Conservation (phyloP, 441 rosid species). For the Euphorbia corollata region DNA sequence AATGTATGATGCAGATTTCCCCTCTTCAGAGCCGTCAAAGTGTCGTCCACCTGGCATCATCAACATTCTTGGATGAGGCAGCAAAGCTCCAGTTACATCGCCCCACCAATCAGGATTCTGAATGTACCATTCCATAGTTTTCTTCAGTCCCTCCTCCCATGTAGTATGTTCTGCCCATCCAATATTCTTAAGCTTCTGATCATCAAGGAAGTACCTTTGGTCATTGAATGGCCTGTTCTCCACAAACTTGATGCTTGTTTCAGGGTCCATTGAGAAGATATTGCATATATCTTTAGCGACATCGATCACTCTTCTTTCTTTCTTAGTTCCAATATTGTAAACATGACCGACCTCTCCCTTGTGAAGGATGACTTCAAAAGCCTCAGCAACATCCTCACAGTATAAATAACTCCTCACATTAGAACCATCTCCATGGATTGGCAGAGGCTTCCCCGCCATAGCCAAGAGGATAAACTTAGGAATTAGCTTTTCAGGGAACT, state of each 20-base stretch:
- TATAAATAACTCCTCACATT: slow-evolving; percentile 74
- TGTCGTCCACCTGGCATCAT: slow-evolving; percentile 85
- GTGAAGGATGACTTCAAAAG: slow-evolving; percentile 79
- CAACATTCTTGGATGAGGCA: slow-evolving; percentile 82
- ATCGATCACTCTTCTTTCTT: slow-evolving; percentile 78
- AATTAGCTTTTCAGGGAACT: slow-evolving; percentile 44
- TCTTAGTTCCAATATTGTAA: slow-evolving; percentile 72
- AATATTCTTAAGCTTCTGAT: slow-evolving; percentile 61
- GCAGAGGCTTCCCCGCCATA: slow-evolving; percentile 51
- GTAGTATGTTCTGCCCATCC: slow-evolving; percentile 74
- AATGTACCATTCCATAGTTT: slow-evolving; percentile 74
- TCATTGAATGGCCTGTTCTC: slow-evolving; percentile 84
- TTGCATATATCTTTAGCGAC: slow-evolving; percentile 69
- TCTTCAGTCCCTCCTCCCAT: slow-evolving; percentile 78
- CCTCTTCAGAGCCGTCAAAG: slow-evolving; percentile 48
- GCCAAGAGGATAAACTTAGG: slow-evolving; percentile 46
- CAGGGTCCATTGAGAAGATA: slow-evolving; percentile 56
- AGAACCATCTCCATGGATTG: slow-evolving; percentile 80
- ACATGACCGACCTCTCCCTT: slow-evolving; percentile 85
- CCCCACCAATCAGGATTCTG: slow-evolving; percentile 92
- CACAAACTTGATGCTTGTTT: slow-evolving; percentile 58
- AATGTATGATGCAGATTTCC: slow-evolving; percentile 27
- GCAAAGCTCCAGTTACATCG: slow-evolving; percentile 76
- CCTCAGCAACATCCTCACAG: slow-evolving; percentile 92
- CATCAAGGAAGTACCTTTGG: slow-evolving; percentile 82